These are phyloP conservation scores for Podospora didyma DNA, from an alignment of 495 filamentous ascomycete species.

Conservation along the genomic window DNA sequence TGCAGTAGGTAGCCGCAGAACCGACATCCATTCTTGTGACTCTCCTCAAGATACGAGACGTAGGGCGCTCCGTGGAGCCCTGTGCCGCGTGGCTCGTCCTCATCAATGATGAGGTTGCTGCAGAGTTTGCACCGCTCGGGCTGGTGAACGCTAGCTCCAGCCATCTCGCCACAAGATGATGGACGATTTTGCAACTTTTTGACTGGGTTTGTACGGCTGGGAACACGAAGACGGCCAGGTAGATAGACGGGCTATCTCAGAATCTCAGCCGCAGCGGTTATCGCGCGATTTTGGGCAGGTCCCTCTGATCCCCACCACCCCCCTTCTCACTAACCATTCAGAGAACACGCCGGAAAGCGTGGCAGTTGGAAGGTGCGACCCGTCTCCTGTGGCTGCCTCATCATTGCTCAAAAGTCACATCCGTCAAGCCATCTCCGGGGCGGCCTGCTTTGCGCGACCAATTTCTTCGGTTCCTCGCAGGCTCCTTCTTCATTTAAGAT, in stretches of 20 bases:
- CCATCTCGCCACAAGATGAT: not conserved
- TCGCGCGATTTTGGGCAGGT: not conserved
- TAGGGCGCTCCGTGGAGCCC: conserved; percentile 1
- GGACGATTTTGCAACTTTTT: not conserved
- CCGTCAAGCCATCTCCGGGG: too few relatives aligned
- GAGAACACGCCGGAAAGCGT: too few relatives aligned
- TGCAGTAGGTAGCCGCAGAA: conserved; percentile 1
- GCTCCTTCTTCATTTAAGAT: too few relatives aligned
- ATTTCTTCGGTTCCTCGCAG: too few relatives aligned
- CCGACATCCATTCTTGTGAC: conserved; percentile 1
- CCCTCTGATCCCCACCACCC: not conserved
- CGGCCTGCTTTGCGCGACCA: too few relatives aligned
- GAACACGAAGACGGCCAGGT: not conserved
- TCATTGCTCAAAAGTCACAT: too few relatives aligned
- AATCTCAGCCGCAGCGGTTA: not conserved
- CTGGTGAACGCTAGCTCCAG: not conserved
- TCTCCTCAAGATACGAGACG: conserved; percentile 1
- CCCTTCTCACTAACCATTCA: too few relatives aligned
- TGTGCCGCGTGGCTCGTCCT: not conserved
- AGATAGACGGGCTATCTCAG: not conserved
- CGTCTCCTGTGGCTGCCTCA: too few relatives aligned
- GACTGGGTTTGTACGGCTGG: not conserved
- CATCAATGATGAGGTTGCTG: conserved; percentile 1
- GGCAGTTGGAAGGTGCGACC: too few relatives aligned
- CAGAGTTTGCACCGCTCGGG: conserved; percentile 1